Base-by-base conservation (phyloP, 192 early-diverging fungal species). In the Ramicandelaber brevisporus region DNA sequence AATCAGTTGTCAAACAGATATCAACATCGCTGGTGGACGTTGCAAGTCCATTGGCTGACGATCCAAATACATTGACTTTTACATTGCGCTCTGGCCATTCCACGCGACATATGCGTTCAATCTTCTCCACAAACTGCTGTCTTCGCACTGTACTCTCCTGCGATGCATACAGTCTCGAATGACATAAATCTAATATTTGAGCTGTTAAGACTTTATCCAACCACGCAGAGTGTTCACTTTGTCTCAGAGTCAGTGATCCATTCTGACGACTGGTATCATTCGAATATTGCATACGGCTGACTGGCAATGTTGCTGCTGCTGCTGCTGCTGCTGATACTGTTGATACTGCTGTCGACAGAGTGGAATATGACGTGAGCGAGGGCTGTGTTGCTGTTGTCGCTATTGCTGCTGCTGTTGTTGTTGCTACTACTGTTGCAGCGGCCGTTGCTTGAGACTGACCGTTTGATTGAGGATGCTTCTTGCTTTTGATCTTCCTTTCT, bases 51-150 rank as follows among this genome's bases (percentile, higher is more conserved):
- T 88, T 92, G 18, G 77, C 67, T 0, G 83, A 77, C 3, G 87
- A 89, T 58, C 88, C 88, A 65, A 95, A 95, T 13, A 86, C 49
- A 46, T 90, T 70, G 2, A 67, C 76, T 19, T 58, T 59, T 19
- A 89, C 66, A 19, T 74, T 57, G 31, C 59, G 57, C 27, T 55
- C 65, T 4, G 83, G 88, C 64, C 73, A 95, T 57, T 89, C 85
- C 4, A 26, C 30, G 14, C 68, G 54, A 38, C 89, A 38, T 6
- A 95, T 68, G 3, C 44, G 36, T 15, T 87, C 68, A 34, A 95
- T 65, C 48, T 90, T 90, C 7, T 59, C 47, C 14, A 84, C 62
- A 46, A 88, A 71, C 23, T 53, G 29, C 14, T 48, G 50, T 31
- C 80, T 59, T 17, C 58, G 38, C 22, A 65, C 50, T 27, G 70